A percentile compares a stretch with the other conserved stretches of the same genome.
phyloP scores from a whole-genome alignment of 148 eudicot species.

The Euryodendron excelsum region DNA sequence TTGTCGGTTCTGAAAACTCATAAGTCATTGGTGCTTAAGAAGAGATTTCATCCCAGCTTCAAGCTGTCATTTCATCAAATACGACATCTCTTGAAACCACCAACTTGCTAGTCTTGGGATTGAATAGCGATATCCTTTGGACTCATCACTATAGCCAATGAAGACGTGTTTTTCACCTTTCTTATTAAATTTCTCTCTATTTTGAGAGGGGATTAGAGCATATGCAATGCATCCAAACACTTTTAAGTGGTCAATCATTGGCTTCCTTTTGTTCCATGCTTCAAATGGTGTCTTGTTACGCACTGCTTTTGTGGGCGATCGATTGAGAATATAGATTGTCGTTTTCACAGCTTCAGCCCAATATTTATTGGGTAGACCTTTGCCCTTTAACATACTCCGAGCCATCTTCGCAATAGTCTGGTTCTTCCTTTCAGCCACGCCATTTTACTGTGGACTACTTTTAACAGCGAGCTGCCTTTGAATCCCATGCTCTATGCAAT shows the following conservation, averaged over 20 bases:
- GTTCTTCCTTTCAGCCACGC: background rate
- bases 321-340: background rate
- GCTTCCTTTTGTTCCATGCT: background rate
- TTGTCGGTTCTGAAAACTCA: background rate
- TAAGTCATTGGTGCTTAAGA: background rate
- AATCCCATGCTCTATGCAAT: background rate
- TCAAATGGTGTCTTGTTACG: background rate
- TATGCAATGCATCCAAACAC: background rate
- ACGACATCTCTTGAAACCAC: background rate
- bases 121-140: background rate
- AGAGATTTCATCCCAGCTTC: background rate
- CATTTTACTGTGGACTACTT: background rate
- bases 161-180: background rate
- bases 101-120: background rate
- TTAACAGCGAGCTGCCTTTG: background rate
- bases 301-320: background rate
- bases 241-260: background rate
- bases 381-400: background rate
- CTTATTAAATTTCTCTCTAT: background rate
- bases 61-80: background rate
- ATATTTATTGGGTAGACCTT: background rate
- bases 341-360: background rate
- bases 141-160: constrained; percentile 2
- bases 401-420: background rate
- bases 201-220: background rate